A percentile compares a stretch with the other conserved stretches of the same genome.
These are phyloP conservation scores for Colletotrichum tanaceti DNA, from an alignment of 2,329 filamentous ascomycete genomes.

Conservation along the genomic window DNA sequence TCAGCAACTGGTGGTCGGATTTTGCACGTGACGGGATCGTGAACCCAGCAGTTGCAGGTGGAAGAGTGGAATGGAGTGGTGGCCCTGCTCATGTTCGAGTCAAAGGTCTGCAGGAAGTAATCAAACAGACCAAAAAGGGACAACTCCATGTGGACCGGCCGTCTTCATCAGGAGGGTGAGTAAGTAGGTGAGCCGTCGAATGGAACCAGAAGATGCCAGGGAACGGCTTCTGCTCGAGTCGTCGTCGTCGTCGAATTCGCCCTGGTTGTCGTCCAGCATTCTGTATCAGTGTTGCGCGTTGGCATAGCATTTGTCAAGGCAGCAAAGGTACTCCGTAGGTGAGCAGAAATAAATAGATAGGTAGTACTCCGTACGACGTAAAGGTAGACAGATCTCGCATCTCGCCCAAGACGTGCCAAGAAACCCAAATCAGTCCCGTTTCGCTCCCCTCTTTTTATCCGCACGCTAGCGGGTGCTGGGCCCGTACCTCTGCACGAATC, in stretches of 20 bases:
- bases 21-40: slow-evolving; percentile 29
- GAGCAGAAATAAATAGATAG: too few relatives aligned
- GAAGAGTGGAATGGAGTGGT: slow-evolving; percentile 17
- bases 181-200: slow-evolving; percentile 1
- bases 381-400: slow-evolving; percentile 34
- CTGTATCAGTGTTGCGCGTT: slow-evolving; percentile 9
- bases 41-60: not conserved
- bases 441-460: slow-evolving; percentile 31
- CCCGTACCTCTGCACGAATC: not conserved
- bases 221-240: not conserved
- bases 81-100: slow-evolving; percentile 24
- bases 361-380: too few relatives aligned
- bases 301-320: slow-evolving; percentile 1
- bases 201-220: not conserved
- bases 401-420: slow-evolving; percentile 26
- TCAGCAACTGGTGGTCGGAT: not conserved
- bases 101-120: slow-evolving; percentile 26
- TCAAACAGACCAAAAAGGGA: slow-evolving; percentile 17
- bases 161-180: slow-evolving; percentile 19
- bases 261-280: not conserved
- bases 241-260: not conserved
- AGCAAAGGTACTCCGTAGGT: too few relatives aligned
- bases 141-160: slow-evolving; percentile 14
- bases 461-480: slow-evolving; percentile 27
- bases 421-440: slow-evolving; percentile 6